Conservation (phyloP, 768 basidiomycete species). For the Boletus bicolor region DNA sequence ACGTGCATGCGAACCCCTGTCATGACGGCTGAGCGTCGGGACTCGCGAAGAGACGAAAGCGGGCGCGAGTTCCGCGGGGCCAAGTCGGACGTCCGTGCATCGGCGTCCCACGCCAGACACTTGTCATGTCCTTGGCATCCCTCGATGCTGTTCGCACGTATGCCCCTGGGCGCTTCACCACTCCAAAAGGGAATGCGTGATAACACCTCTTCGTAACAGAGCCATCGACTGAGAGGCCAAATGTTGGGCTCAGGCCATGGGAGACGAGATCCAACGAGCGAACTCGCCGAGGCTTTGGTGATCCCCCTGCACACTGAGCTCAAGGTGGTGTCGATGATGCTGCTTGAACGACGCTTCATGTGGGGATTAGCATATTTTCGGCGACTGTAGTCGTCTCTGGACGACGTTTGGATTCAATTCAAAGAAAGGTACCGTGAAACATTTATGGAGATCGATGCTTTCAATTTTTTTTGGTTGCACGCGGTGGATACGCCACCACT, state of each 20-base stretch:
- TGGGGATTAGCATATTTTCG: conserved; percentile 52
- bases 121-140: conserved; percentile 52
- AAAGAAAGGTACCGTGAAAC: conserved; percentile 48
- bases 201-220: conserved; percentile 59
- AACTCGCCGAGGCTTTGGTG: conserved; percentile 31
- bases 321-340: conserved; percentile 50
- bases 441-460: conserved; percentile 47
- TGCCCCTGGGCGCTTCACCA: conserved; percentile 53
- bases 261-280: no score
- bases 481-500: conserved; percentile 1
- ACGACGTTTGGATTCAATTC: conserved; percentile 48
- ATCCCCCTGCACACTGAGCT: conserved; percentile 32
- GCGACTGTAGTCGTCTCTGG: conserved; percentile 53
- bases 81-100: conserved; percentile 46
- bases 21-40: conserved; percentile 37
- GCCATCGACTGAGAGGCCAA: conserved; percentile 33
- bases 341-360: conserved; percentile 49
- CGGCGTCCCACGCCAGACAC: conserved; percentile 45
- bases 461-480: conserved; percentile 40
- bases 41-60: conserved; percentile 53
- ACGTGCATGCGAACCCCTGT: conserved; percentile 39
- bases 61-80: conserved; percentile 52
- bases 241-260: conserved; percentile 9
- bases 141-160: conserved; percentile 54
- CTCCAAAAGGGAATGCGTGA: conserved; percentile 48